Percentiles rank a stretch among this genome's conserved stretches.
These are phyloP conservation scores for Claviceps spartinae DNA, from an alignment of 2,329 filamentous ascomycete species.

Conservation along the genomic window DNA sequence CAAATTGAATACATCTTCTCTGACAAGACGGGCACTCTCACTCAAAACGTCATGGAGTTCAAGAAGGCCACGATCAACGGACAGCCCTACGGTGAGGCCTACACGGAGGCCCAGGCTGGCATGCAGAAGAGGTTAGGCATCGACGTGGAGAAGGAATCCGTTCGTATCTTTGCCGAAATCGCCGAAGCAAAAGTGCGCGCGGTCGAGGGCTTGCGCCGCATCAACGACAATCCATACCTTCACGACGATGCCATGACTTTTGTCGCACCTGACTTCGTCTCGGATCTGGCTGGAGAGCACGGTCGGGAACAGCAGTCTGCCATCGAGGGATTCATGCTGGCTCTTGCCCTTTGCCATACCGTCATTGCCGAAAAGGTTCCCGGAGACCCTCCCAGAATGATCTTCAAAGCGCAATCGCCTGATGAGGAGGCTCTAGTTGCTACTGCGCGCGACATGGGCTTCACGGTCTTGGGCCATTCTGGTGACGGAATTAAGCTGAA, in stretches of 20 bases:
- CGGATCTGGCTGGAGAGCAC: conserved; percentile 65
- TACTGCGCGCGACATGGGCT: conserved; percentile 89
- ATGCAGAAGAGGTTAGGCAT: conserved; percentile 88
- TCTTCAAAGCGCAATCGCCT: conserved; percentile 94
- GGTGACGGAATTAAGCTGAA: conserved; percentile 76
- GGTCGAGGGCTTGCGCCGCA: conserved; percentile 55
- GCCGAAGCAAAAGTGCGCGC: conserved; percentile 62
- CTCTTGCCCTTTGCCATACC: conserved; percentile 87
- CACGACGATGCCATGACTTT: conserved; percentile 86
- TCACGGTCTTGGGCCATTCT: conserved; percentile 73
- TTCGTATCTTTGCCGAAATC: conserved; percentile 62
- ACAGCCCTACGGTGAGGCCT: conserved; percentile 91
- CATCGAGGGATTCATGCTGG: conserved; percentile 86
- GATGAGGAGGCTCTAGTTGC: conserved; percentile 91
- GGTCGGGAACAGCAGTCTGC: conserved; percentile 64
- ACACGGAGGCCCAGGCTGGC: conserved; percentile 90
- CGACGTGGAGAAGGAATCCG: conserved; percentile 69
- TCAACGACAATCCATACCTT: conserved; percentile 83
- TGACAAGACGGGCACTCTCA: conserved; percentile 92
- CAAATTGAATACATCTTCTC: conserved; percentile 99
- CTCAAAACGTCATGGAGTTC: conserved; percentile 98
- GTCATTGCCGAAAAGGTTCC: conserved; percentile 84
- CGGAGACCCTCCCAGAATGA: conserved; percentile 79
- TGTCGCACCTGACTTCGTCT: conserved; percentile 76
- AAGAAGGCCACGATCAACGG: conserved; percentile 97